Evolutionary conservation across 2,329 filamentous ascomycete genomes (phyloP).

Genomic region (Chaetothyriales sp.): DNA sequence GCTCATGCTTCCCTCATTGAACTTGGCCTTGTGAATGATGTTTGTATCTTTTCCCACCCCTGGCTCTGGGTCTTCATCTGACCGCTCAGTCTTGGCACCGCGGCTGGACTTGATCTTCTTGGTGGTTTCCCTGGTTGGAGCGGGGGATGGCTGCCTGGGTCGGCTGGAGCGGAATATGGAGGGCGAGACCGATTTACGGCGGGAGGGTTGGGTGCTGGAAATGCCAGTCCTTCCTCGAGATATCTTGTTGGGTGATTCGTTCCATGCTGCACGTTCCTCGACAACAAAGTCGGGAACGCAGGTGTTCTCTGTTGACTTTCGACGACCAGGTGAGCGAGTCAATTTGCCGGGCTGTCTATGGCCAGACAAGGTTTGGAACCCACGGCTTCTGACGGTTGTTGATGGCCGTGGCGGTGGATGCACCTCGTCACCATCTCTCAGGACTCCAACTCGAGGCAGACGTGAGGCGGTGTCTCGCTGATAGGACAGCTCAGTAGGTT

Average conservation of each 20-base stretch:
- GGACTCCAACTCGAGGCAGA: constrained; percentile 8
- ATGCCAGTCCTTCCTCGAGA: not conserved
- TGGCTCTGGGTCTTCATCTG: not conserved
- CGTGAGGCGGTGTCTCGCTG: not conserved
- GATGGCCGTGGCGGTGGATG: not conserved
- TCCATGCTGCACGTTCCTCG: constrained; percentile 13
- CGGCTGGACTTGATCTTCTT: constrained; percentile 10
- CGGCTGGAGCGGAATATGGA: not conserved
- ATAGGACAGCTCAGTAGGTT: not conserved
- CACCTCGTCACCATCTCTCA: constrained; percentile 3
- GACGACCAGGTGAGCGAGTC: not conserved
- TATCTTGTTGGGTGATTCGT: not conserved
- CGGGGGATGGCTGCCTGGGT: constrained; percentile 3
- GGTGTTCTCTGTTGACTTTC: not conserved
- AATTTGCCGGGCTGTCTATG: not conserved
- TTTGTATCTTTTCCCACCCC: not conserved
- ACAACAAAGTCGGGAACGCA: constrained; percentile 6
- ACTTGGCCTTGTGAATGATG: constrained; percentile 35
- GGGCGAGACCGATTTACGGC: not conserved
- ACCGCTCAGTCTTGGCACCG: not conserved
- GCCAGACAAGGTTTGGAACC: not conserved
- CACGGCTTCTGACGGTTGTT: not conserved
- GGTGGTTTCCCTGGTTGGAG: constrained; percentile 4
- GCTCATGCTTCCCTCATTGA: constrained; percentile 71
- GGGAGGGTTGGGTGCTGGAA: not conserved